These are phyloP conservation scores for Sordariomycetes sp. DNA, from an alignment of 2,329 filamentous ascomycete genomes.

Conservation along the genomic window DNA sequence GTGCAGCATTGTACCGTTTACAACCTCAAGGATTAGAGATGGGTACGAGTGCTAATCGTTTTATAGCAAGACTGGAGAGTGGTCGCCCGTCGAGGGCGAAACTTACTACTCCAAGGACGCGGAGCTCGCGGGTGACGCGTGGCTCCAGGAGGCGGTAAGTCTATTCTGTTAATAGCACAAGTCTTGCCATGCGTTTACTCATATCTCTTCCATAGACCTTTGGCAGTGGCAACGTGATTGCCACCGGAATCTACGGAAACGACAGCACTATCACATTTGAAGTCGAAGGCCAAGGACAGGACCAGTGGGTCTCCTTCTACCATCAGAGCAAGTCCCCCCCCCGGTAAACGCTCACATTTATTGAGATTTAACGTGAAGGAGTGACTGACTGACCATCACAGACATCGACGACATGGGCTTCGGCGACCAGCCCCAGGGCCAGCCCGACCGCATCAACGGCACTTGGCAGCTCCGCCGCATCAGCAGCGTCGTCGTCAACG, in stretches of 20 bases:
- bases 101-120: slow-evolving; percentile 31
- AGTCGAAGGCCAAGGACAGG: slow-evolving; percentile 29
- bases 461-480: slow-evolving; percentile 46
- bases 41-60: not conserved
- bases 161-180: not conserved
- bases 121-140: slow-evolving; percentile 25
- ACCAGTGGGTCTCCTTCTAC: slow-evolving; percentile 42
- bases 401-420: slow-evolving; percentile 48
- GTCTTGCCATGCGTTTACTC: not conserved
- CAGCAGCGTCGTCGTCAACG: slow-evolving; percentile 46
- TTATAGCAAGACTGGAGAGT: slow-evolving; percentile 27
- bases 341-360: not conserved
- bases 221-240: slow-evolving; percentile 26
- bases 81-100: slow-evolving; percentile 29
- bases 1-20: slow-evolving; percentile 21
- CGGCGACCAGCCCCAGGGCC: slow-evolving; percentile 38
- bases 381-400: not conserved
- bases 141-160: slow-evolving; percentile 32
- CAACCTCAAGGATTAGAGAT: slow-evolving; percentile 38
- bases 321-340: slow-evolving; percentile 26
- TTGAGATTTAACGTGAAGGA: not conserved
- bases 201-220: slow-evolving; percentile 26
- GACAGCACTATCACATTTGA: slow-evolving; percentile 35
- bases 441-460: slow-evolving; percentile 45
- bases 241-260: slow-evolving; percentile 37